A percentile compares a stretch with the other conserved stretches of the same genome.
Evolutionary conservation across 73 alveolate genomes (phyloP).

Genomic region (Paramecium tetraurelia): DNA sequence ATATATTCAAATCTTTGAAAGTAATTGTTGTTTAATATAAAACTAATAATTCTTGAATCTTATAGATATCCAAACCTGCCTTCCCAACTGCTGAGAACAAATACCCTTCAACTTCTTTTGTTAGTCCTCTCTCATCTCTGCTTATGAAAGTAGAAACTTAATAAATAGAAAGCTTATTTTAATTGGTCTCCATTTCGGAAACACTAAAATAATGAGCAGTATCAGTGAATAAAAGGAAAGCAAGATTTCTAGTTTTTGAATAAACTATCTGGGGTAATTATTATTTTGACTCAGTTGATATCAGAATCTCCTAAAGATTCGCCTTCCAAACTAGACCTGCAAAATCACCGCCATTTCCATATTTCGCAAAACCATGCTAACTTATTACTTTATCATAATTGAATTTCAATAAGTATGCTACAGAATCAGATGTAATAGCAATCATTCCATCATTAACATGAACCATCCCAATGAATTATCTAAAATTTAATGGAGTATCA

Average conservation of each 20-base stretch:
- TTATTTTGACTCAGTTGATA: neutral
- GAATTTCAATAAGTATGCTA: neutral
- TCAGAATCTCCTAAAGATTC: neutral
- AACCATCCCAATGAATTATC: slow-evolving; percentile 36
- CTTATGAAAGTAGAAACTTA: neutral
- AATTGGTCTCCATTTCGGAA: neutral
- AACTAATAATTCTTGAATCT: neutral
- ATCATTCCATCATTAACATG: slow-evolving; percentile 47
- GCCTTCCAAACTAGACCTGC: slow-evolving; percentile 35
- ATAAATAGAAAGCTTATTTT: neutral
- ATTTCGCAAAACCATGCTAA: neutral
- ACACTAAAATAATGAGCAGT: neutral
- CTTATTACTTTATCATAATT: neutral
- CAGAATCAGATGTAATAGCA: slow-evolving; percentile 10
- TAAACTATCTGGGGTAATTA: neutral
- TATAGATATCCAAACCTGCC: neutral
- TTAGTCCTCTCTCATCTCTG: slow-evolving; percentile 13
- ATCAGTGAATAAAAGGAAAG: neutral
- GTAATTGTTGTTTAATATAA: neutral
- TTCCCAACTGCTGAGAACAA: slow-evolving; percentile 7
- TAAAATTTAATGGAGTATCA: slow-evolving; percentile 49
- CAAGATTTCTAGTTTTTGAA: slow-evolving; percentile 7
- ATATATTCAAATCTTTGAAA: neutral
- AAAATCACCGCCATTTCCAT: slow-evolving; percentile 20
- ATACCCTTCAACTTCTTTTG: slow-evolving; percentile 4